Conservation (phyloP, 768 basidiomycete species). For the Pleurotus citrinopileatus region DNA sequence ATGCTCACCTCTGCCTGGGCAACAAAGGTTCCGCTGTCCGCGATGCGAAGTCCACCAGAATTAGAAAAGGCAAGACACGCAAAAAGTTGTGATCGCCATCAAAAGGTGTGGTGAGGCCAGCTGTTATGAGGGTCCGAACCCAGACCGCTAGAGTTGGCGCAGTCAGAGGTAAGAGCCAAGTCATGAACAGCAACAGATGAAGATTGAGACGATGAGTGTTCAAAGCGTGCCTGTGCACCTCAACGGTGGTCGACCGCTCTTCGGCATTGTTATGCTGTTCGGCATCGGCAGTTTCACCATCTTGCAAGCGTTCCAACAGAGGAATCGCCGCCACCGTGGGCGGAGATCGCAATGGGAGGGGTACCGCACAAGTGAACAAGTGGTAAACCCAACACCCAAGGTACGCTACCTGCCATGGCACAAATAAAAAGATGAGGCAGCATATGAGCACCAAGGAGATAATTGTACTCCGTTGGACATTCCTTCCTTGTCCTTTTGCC, state of each 20-base stretch:
- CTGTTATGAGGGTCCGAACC: constrained; percentile 81
- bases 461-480: constrained; percentile 45
- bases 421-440: constrained; percentile 62
- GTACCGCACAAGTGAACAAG: constrained; percentile 56
- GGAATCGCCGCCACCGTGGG: constrained; percentile 20
- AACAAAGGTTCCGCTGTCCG: constrained; percentile 43
- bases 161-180: constrained; percentile 74
- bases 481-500: constrained; percentile 25
- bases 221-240: background rate
- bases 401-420: constrained; percentile 94
- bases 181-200: constrained; percentile 73
- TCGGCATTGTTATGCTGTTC: background rate
- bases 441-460: constrained; percentile 62
- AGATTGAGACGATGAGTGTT: constrained; percentile 48
- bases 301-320: constrained; percentile 13
- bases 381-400: constrained; percentile 83
- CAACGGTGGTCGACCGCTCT: constrained; percentile 2
- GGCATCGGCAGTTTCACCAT: constrained; percentile 13
- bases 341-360: constrained; percentile 17
- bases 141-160: constrained; percentile 84
- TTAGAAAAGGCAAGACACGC: constrained; percentile 59
- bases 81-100: constrained; percentile 76
- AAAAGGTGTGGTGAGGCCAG: constrained; percentile 77
- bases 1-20: constrained; percentile 38
- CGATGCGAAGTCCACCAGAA: constrained; percentile 60